A percentile compares a stretch with the other conserved stretches of the same genome.
Evolutionary conservation across 140 eudicot genomes (phyloP).

Genomic region (Stevia rebaudiana): DNA sequence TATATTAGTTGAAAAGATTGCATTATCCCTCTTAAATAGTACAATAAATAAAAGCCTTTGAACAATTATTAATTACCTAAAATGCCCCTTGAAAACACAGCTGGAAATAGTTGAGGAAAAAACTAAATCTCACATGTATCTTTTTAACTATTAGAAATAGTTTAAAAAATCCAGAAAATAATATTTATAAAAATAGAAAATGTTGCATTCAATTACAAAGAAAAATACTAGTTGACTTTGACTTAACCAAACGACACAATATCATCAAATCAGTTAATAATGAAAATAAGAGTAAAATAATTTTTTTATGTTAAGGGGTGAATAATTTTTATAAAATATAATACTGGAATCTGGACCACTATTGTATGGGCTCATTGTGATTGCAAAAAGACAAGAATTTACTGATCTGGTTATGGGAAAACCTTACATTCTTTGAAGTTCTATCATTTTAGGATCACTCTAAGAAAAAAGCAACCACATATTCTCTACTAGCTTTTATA

Average conservation of each 20-base stretch:
- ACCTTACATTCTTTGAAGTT: constrained; percentile 28
- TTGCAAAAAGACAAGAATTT: constrained; percentile 20
- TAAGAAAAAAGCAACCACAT: background rate
- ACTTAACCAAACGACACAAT: background rate
- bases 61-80: background rate
- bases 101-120: background rate
- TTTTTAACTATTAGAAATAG: background rate
- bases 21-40: background rate
- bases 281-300: background rate
- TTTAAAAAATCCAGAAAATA: background rate
- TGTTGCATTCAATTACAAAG: background rate
- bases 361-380: constrained; percentile 15
- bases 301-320: background rate
- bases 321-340: background rate
- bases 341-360: constrained; percentile 21
- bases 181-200: too few relatives aligned
- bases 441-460: constrained; percentile 17
- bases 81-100: background rate
- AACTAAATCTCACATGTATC: background rate
- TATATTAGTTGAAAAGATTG: background rate
- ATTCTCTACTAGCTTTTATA: background rate
- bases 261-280: background rate
- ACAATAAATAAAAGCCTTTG: background rate
- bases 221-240: too few relatives aligned
- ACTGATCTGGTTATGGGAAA: constrained; percentile 13